These are phyloP conservation scores for Aspergillus tanneri DNA, from an alignment of 2,329 filamentous ascomycete species.

Conservation along the genomic window DNA sequence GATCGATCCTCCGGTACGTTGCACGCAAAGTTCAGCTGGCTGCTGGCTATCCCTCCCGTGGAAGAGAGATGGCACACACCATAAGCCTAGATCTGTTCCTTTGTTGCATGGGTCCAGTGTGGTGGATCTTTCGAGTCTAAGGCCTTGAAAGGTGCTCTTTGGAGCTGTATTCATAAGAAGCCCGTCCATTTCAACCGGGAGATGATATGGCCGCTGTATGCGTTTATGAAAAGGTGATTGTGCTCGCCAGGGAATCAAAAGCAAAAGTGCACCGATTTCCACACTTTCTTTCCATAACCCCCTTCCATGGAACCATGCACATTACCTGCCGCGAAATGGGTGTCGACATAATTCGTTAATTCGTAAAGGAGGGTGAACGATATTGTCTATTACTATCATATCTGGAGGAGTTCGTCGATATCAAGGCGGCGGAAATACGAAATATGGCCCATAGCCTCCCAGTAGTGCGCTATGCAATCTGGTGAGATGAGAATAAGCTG, in stretches of 20 bases:
- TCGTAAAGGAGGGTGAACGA: slow-evolving; percentile 8
- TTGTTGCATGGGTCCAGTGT: not conserved
- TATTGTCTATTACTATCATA: slow-evolving; percentile 14
- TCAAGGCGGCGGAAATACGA: slow-evolving; percentile 47
- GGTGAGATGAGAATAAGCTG: slow-evolving; percentile 76
- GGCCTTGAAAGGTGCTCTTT: not conserved
- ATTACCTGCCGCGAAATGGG: not conserved
- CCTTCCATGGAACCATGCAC: slow-evolving; percentile 2
- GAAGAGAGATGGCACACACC: not conserved
- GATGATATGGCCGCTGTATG: not conserved
- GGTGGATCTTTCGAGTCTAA: not conserved
- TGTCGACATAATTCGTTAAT: slow-evolving; percentile 8
- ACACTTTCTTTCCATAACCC: slow-evolving; percentile 6
- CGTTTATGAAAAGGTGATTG: not conserved
- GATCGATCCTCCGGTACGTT: not conserved
- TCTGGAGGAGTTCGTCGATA: slow-evolving; percentile 39
- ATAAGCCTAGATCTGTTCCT: not conserved
- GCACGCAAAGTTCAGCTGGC: not conserved
- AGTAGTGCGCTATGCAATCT: slow-evolving; percentile 78
- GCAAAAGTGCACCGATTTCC: not conserved
- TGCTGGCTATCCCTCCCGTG: not conserved
- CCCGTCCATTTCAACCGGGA: not conserved
- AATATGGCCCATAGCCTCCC: slow-evolving; percentile 58
- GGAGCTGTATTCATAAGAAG: not conserved
- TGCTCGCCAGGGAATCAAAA: not conserved